Evolutionary conservation across 768 basidiomycete species (phyloP).

Genomic region (Tubosaeta sp.): DNA sequence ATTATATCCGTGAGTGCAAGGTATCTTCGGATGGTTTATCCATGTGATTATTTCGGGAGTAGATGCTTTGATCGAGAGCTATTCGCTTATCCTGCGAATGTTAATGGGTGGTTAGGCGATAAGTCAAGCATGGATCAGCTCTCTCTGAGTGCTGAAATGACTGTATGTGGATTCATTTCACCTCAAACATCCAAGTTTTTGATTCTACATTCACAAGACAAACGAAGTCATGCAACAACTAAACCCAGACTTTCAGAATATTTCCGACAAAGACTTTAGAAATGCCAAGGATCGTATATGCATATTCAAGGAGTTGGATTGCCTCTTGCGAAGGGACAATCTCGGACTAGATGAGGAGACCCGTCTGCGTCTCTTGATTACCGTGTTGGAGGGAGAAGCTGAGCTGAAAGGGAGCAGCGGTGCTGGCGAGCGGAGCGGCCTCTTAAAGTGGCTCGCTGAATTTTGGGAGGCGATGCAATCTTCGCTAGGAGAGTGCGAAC

Average conservation of each 20-base stretch:
- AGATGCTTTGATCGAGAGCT: conserved; percentile 14
- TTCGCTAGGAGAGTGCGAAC: too few relatives aligned
- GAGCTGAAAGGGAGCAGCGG: not conserved
- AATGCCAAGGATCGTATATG: conserved; percentile 12
- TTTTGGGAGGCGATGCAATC: too few relatives aligned
- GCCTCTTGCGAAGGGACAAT: not conserved
- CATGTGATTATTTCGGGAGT: not conserved
- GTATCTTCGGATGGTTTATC: not conserved
- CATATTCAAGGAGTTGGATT: not conserved
- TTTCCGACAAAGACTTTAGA: conserved; percentile 10
- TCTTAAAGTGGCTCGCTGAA: too few relatives aligned
- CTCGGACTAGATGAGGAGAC: not conserved
- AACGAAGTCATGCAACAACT: not conserved
- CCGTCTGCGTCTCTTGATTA: not conserved
- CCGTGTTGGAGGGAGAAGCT: conserved; percentile 1
- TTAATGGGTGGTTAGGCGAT: not conserved
- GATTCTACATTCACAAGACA: conserved; percentile 11
- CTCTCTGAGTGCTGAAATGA: not conserved
- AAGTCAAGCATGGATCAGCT: conserved; percentile 1
- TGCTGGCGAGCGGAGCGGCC: not conserved
- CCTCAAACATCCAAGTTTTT: conserved; percentile 9
- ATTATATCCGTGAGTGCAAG: conserved; percentile 21
- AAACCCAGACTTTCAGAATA: not conserved
- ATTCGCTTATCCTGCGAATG: conserved; percentile 3
- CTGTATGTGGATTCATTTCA: not conserved